phyloP scores from a whole-genome alignment of 352 stramenopile genomes.

The Globisporangium echinulatum region DNA sequence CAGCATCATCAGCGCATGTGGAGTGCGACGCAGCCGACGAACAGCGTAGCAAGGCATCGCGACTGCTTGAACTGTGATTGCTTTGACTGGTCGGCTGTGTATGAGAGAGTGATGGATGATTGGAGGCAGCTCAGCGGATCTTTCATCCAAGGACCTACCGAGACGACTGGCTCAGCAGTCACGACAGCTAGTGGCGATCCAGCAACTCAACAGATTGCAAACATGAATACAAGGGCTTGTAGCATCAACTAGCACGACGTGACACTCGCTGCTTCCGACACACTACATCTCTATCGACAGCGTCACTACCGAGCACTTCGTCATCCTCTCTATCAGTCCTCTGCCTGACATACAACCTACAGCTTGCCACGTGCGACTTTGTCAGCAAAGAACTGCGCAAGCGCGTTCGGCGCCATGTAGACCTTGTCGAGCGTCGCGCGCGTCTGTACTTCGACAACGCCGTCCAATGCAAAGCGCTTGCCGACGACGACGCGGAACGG shows the following conservation, averaged over 20 bases:
- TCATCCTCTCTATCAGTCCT: background rate
- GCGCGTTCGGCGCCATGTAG: slow-evolving; percentile 39
- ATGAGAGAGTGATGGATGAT: too few relatives aligned
- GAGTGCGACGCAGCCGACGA: too few relatives aligned
- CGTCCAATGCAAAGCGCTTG: slow-evolving; percentile 70
- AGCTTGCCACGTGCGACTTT: slow-evolving; percentile 10
- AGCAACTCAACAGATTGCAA: background rate
- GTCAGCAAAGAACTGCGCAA: slow-evolving; percentile 33
- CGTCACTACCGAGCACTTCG: background rate
- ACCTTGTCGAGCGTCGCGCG: slow-evolving; percentile 58
- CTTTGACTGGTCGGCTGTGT: too few relatives aligned
- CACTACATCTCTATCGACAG: background rate
- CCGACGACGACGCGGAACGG: slow-evolving; percentile 82
- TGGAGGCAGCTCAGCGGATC: too few relatives aligned
- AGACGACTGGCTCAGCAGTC: too few relatives aligned
- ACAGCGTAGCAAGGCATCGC: too few relatives aligned
- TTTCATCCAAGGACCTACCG: too few relatives aligned
- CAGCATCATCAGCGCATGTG: too few relatives aligned
- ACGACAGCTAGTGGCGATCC: too few relatives aligned
- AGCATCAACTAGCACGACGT: background rate
- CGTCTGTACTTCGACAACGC: slow-evolving; percentile 69
- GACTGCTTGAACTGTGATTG: too few relatives aligned
- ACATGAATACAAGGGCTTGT: background rate
- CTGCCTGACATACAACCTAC: slow-evolving; percentile 6
- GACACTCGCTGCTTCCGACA: background rate